A percentile compares a stretch with the other conserved stretches of the same genome.
Evolutionary conservation across 495 filamentous ascomycete species (phyloP).

Genomic region (Aspergillus conjunctus): DNA sequence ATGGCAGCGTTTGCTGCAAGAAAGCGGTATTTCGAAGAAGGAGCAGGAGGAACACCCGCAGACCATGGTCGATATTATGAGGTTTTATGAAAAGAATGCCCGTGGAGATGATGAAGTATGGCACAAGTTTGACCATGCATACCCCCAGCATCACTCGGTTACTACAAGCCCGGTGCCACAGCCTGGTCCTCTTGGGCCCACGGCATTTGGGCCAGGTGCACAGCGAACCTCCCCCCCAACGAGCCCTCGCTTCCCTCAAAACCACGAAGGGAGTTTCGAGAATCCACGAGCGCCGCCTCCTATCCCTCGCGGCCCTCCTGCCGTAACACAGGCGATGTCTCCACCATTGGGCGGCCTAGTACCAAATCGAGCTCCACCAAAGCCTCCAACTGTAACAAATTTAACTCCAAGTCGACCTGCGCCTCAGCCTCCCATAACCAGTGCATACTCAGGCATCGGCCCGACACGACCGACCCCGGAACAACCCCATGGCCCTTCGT

Average conservation of each 20-base stretch:
- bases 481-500: conserved; percentile 28
- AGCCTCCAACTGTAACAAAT: conserved; percentile 37
- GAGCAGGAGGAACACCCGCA: conserved; percentile 95
- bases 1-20: conserved; percentile 93
- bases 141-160: conserved; percentile 58
- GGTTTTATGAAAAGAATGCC: conserved; percentile 92
- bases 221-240: conserved; percentile 70
- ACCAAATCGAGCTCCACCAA: conserved; percentile 48
- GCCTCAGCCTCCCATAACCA: conserved; percentile 52
- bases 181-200: conserved; percentile 16
- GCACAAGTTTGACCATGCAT: conserved; percentile 92
- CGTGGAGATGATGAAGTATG: conserved; percentile 83
- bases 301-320: conserved; percentile 64
- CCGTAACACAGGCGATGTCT: conserved; percentile 30
- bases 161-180: conserved; percentile 38
- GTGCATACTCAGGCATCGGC: conserved; percentile 23
- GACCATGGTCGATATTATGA: conserved; percentile 90
- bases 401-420: conserved; percentile 48
- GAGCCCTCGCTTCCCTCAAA: conserved; percentile 89
- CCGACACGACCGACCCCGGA: conserved; percentile 32
- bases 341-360: conserved; percentile 40
- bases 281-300: conserved; percentile 93
- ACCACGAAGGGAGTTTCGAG: conserved; percentile 92
- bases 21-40: conserved; percentile 94
- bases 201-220: conserved; percentile 19